Percentiles rank a stretch among this genome's conserved stretches.
Conservation (phyloP, 2,329 filamentous ascomycete species). For the Pseudogymnoascus verrucosus region DNA sequence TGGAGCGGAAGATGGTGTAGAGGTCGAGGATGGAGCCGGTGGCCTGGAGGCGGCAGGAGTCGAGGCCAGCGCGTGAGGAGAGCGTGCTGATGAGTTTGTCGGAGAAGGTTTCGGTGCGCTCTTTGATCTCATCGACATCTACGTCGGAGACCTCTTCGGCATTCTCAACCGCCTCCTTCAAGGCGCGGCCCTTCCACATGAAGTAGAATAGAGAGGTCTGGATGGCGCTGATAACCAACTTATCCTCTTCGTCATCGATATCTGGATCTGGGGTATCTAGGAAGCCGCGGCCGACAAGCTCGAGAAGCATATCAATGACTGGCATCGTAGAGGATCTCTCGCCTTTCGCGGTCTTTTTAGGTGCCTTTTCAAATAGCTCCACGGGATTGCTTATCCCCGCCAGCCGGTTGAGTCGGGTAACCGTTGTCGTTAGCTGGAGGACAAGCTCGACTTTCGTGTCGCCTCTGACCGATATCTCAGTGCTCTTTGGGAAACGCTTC, state of each 20-base stretch:
- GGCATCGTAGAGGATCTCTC: slow-evolving; percentile 34
- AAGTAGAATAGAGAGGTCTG: slow-evolving; percentile 80
- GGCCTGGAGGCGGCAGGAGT: slow-evolving; percentile 69
- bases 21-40: slow-evolving; percentile 74
- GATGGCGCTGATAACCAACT: slow-evolving; percentile 67
- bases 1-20: slow-evolving; percentile 67
- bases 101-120: slow-evolving; percentile 48
- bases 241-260: slow-evolving; percentile 69
- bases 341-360: slow-evolving; percentile 30
- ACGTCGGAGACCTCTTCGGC: slow-evolving; percentile 48
- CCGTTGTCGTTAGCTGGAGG: slow-evolving; percentile 61
- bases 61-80: slow-evolving; percentile 60
- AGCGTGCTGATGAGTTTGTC: slow-evolving; percentile 60
- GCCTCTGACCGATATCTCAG: slow-evolving; percentile 65
- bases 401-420: slow-evolving; percentile 74
- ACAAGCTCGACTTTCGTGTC: slow-evolving; percentile 59
- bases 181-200: slow-evolving; percentile 75
- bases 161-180: slow-evolving; percentile 45
- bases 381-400: slow-evolving; percentile 72
- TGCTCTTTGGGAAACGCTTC: slow-evolving; percentile 33
- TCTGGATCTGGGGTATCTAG: slow-evolving; percentile 61
- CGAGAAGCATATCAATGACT: slow-evolving; percentile 61
- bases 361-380: slow-evolving; percentile 61
- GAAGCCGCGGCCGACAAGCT: slow-evolving; percentile 66
- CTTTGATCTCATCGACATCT: slow-evolving; percentile 52